Base-by-base conservation (phyloP, 345 rosid species). In the Eutrema japonicum region DNA sequence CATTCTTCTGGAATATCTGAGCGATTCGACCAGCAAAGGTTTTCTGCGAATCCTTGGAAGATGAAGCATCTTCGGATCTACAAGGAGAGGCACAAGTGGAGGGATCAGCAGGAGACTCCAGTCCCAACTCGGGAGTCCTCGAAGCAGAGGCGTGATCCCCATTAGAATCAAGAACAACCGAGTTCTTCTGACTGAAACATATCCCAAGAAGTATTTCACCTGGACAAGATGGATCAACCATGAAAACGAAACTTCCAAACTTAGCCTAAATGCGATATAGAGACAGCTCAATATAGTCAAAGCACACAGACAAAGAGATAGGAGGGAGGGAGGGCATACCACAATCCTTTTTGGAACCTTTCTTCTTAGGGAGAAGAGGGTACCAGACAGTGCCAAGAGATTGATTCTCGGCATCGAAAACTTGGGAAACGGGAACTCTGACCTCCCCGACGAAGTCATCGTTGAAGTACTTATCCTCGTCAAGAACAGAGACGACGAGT, bases 391-490 rank as follows among this genome's bases (percentile, higher is more conserved):
- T 83, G 41, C 91, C 90, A 29, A 95, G 93, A 77, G 96, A 89
- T 66, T 88, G 84, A 59, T 84, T 80, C 29, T 82, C 89, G 0
- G 97, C 87, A 82, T 90, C 96, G 66, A 90, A 92, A 72, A 95
- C 87, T 3, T 13, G 77, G 0, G 88, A 87, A 62, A 92, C 87
- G 0, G 96, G 86, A 49, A 95, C 77, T 70, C 80, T 82, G 45
- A 92, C 77, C 52, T 79, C 88, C 1, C 99, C 99, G 4, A 95
- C 82, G 61, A 91, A 89, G 76, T 91, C 99, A 50, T 95, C 96
- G 37, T 83, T 84, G 83, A 89, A 89, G 81, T 88, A 95, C 84
- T 82, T 88, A 71, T 92, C 99, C 81, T 91, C 99, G 13, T 95
- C 96, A 68, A 91, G 75, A 45, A 95, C 97, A 75, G 84, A 77